Base-by-base conservation (phyloP, 2,329 filamentous ascomycete genomes). In the Dactylonectria macrodidyma region DNA sequence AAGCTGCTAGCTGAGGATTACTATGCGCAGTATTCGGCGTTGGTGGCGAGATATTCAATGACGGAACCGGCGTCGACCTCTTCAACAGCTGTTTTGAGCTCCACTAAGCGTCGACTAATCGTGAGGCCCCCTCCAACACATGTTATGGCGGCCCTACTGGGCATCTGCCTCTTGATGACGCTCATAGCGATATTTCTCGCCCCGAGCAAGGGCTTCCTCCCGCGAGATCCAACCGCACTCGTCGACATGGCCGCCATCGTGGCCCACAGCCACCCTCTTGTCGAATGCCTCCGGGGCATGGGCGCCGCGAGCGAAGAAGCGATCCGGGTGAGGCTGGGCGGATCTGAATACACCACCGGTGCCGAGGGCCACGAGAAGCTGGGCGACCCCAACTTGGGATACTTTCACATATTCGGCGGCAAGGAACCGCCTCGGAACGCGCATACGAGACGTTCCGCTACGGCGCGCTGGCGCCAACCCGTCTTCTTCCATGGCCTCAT, bases 331-430 rank as follows among this genome's bases (percentile, higher is more conserved):
- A 75, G 75, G 12, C 69, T 83, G 2, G 63, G 70, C 0, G 75
- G 73, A 1, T 75, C 73, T 5, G 61, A 71, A 1, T 83, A 78
- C 50, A 78, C 76, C 11, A 79, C 75, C 3, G 80, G 80, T 11
- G 77, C 82, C 7, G 80, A 82, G 56, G 73, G 80, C 0, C 79
- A 82, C 44, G 79, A 81, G 56, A 77, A 78, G 44, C 63, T 76
- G 3, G 73, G 73, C 10, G 68, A 70, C 6, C 61, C 71, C 2
- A 75, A 67, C 14, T 10, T 67, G 44, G 75, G 75, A 1, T 76
- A 71, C 48, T 77, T 76, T 56, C 75, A 77, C 24, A 71, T 77
- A 24, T 75, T 72, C 41, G 75, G 75, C 10, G 74, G 75, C 22
- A 77, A 66, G 30, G 65, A 71, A 11, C 75, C 73, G 12, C 58